A percentile compares a stretch with the other conserved stretches of the same genome.
These are phyloP conservation scores for Oemleria cerasiformis DNA, from an alignment of 306 rosid species.

Conservation along the genomic window DNA sequence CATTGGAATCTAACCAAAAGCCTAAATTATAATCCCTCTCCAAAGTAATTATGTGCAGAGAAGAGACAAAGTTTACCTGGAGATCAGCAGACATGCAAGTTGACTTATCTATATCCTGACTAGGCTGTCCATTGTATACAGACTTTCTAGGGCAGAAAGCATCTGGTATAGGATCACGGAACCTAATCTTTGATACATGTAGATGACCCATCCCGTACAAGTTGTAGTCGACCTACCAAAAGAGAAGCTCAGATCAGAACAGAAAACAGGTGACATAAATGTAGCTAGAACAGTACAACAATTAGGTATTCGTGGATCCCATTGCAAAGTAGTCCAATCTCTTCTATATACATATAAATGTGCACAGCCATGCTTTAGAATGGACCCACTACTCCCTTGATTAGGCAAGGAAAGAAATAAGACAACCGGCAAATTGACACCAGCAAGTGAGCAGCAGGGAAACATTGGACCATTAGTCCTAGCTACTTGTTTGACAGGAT, in stretches of 20 bases:
- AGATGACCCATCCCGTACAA: constrained; percentile 90
- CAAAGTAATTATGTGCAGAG: constrained; percentile 7
- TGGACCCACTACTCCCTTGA: neutral
- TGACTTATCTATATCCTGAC: constrained; percentile 32
- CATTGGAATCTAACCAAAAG: neutral
- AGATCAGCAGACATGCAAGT: constrained; percentile 36
- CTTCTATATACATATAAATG: too few species aligned
- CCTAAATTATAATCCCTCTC: neutral
- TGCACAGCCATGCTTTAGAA: neutral
- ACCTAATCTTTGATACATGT: constrained; percentile 76
- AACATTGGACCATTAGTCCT: too few species aligned
- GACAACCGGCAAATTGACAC: too few species aligned
- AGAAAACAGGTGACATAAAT: neutral
- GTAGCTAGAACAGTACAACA: neutral
- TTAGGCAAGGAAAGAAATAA: too few species aligned
- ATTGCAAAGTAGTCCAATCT: too few species aligned
- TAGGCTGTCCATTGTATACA: constrained; percentile 28
- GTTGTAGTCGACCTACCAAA: constrained; percentile 42
- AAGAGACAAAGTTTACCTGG: constrained; percentile 27
- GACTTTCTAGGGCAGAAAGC: constrained; percentile 35
- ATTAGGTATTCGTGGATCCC: neutral
- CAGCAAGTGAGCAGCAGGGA: too few species aligned
- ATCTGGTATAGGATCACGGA: constrained; percentile 68
- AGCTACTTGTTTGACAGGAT: too few species aligned
- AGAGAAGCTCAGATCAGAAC: constrained; percentile 7